Evolutionary conservation across 352 stramenopile species (phyloP), one percentile per base, ranked within the genome.

Genomic region (Pythium rhizo-oryzae): DNA sequence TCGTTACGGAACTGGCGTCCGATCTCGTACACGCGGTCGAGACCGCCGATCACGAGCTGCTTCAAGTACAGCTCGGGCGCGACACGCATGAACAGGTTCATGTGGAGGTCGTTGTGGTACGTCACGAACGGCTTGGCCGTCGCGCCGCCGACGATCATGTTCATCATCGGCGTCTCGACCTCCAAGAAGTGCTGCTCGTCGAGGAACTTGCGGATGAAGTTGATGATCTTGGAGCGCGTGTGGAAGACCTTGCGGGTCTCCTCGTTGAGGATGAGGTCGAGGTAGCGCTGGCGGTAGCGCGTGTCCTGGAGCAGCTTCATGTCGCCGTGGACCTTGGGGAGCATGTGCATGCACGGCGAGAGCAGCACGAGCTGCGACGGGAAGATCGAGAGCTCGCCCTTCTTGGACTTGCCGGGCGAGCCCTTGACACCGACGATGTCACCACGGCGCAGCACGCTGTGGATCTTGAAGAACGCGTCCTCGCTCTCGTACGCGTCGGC

Each of bases 1-100:
- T 99, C 98, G 78, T 99, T 99, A 59, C 98, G 96, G 80, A 99
- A 99, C 74, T 99, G 98, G 15, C 97, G 92, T 41, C 97, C 97
- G 51, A 99, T 82, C 81, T 99, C 98, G 79, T 99, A 99, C 23
- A 99, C 98, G 57, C 93, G 87, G 58, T 99, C 95, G 35, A 99
- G 95, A 58, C 98, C 97, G 44, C 98, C 98, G 68, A 99, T 98
- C 28, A 99, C 93, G 21, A 99, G 76, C 61, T 98, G 84, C 83
- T 99, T 99, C 63, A 99, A 74, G 79, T 99, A 98, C 46, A 99
- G 81, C 79, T 99, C 97, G 1, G 97, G 98, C 19, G 97, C 97
- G 69, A 99, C 98, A 39, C 97, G 91, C 77, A 99, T 87, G 51
- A 95, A 98, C 43, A 99, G 72, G 76, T 99, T 93, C 89, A 98